Percentiles rank a stretch among this genome's conserved stretches.
Conservation (phyloP, 768 basidiomycete species). For the Leccinum obscurum region DNA sequence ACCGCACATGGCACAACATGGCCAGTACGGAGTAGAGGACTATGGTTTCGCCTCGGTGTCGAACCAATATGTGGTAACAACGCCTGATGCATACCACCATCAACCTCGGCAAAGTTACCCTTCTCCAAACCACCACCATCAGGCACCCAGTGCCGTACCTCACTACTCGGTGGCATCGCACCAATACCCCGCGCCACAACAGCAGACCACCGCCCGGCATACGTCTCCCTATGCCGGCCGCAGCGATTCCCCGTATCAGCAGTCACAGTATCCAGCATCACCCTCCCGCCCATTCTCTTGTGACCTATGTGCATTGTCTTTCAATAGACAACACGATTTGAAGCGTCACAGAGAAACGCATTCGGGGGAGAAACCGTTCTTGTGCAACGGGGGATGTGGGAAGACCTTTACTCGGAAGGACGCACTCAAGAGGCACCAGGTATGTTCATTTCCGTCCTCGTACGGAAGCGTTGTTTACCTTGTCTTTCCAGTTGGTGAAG, state of each 20-base stretch:
- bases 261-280: slow-evolving; percentile 55
- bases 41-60: slow-evolving; percentile 23
- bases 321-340: slow-evolving; percentile 84
- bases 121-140: slow-evolving; percentile 27
- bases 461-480: slow-evolving; percentile 17
- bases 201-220: slow-evolving; percentile 17
- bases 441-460: slow-evolving; percentile 30
- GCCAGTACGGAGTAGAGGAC: slow-evolving; percentile 24
- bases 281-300: slow-evolving; percentile 64
- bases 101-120: slow-evolving; percentile 30
- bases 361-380: slow-evolving; percentile 81
- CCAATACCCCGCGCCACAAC: slow-evolving; percentile 30
- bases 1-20: slow-evolving; percentile 21
- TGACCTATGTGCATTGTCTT: slow-evolving; percentile 75
- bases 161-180: slow-evolving; percentile 31
- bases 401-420: slow-evolving; percentile 89
- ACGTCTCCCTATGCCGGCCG: slow-evolving; percentile 40
- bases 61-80: slow-evolving; percentile 21
- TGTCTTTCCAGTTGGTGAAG: slow-evolving; percentile 63
- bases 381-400: slow-evolving; percentile 81
- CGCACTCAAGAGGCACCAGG: slow-evolving; percentile 85
- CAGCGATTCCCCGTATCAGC: slow-evolving; percentile 22
- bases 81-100: slow-evolving; percentile 22
- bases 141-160: slow-evolving; percentile 37
- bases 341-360: slow-evolving; percentile 85